Conservation (phyloP, 768 basidiomycete species). For the Suillus luteus region DNA sequence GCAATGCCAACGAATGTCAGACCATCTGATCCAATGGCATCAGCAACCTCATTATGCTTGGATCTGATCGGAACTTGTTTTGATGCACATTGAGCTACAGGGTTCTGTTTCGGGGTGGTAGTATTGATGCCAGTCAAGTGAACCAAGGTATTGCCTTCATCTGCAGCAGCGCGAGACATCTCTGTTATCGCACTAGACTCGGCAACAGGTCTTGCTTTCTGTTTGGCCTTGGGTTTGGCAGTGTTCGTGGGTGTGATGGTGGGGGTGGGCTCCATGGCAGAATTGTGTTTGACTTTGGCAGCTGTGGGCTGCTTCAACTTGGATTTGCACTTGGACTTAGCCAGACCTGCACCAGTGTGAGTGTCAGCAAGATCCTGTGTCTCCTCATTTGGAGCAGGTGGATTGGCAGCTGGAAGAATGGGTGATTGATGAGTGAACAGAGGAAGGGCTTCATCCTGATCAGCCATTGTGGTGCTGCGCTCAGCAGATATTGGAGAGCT, state of each 20-base stretch:
- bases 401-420: background rate
- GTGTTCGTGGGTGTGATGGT: slow-evolving; percentile 13
- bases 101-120: no score
- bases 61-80: no score
- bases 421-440: background rate
- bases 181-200: background rate
- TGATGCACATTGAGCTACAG: no score
- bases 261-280: background rate
- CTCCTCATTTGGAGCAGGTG: background rate
- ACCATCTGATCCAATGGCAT: no score
- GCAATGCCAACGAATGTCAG: no score
- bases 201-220: background rate
- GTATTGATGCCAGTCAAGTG: no score
- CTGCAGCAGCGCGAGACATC: background rate
- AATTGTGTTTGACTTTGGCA: background rate
- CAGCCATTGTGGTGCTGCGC: background rate
- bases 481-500: background rate
- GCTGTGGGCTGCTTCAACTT: background rate
- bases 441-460: background rate
- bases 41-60: no score
- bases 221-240: slow-evolving; percentile 10
- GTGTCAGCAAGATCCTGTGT: background rate
- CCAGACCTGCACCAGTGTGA: background rate
- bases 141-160: slow-evolving; percentile 1
- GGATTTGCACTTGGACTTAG: background rate